Conservation (phyloP, 352 stramenopile species). For the Phytophthora podocarpi region DNA sequence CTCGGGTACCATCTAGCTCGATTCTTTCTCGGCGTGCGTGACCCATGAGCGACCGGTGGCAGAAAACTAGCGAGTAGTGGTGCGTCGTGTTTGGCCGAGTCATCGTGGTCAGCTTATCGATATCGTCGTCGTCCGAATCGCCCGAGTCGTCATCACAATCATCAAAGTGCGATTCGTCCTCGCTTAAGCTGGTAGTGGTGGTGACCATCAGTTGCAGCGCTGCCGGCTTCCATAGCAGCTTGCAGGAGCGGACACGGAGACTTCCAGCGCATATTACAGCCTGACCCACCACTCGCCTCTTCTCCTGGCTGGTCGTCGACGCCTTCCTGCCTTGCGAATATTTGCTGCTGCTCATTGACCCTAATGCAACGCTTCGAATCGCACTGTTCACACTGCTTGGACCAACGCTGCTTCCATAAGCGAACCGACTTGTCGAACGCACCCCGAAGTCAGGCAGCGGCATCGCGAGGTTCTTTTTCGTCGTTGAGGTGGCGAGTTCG, state of each 20-base stretch:
- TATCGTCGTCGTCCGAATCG: conserved; percentile 26
- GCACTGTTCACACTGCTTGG: conserved; percentile 7
- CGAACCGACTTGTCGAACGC: conserved; percentile 17
- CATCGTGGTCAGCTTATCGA: conserved; percentile 35
- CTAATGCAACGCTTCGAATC: conserved; percentile 21
- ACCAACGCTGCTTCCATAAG: conserved; percentile 1
- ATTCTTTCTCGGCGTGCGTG: conserved; percentile 33
- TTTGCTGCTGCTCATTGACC: conserved; percentile 9
- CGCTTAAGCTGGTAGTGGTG: conserved; percentile 21
- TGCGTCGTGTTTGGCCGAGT: conserved; percentile 27
- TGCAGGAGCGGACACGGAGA: conserved; percentile 37
- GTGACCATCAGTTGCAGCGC: conserved; percentile 38
- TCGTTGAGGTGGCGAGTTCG: conserved; percentile 23
- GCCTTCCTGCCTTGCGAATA: conserved; percentile 8
- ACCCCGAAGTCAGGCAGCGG: conserved; percentile 25
- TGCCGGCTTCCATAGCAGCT: conserved; percentile 41
- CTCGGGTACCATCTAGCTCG: conserved; percentile 22
- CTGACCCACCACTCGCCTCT: conserved; percentile 24
- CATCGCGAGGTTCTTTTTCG: conserved; percentile 17
- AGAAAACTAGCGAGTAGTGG: conserved; percentile 40
- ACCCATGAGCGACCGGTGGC: conserved; percentile 34
- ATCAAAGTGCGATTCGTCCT: conserved; percentile 32
- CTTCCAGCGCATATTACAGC: conserved; percentile 33
- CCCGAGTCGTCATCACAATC: conserved; percentile 30
- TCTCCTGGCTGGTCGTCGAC: conserved; percentile 12